Conservation (phyloP, 192 early-diverging fungal species). For the Backusella mclennaniae region DNA sequence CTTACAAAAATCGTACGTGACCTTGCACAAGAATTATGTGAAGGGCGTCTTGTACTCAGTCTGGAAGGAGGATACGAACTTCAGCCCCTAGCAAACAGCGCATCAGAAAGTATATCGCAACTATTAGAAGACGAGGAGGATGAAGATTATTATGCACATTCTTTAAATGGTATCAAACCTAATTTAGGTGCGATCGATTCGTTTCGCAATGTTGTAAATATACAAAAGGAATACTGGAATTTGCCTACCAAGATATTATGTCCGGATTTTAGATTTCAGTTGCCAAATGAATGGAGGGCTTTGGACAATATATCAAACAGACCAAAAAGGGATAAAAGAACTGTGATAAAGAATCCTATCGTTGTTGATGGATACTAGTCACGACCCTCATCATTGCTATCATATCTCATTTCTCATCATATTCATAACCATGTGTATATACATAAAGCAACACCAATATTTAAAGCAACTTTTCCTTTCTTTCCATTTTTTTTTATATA, state of each 20-base stretch:
- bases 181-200: conserved; percentile 43
- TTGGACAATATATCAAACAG: conserved; percentile 44
- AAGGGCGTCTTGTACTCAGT: conserved; percentile 62
- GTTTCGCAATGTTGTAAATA: conserved; percentile 35
- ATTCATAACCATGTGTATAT: not conserved
- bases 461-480: not conserved
- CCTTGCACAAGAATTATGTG: conserved; percentile 48
- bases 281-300: conserved; percentile 47
- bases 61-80: conserved; percentile 62
- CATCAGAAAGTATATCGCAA: conserved; percentile 42
- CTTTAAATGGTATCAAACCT: conserved; percentile 47
- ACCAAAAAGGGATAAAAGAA: conserved; percentile 38
- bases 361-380: conserved; percentile 31
- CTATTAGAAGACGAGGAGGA: conserved; percentile 37
- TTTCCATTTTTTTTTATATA: not conserved
- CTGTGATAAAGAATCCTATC: conserved; percentile 4
- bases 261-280: conserved; percentile 43
- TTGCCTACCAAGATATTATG: conserved; percentile 37
- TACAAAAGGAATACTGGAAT: conserved; percentile 50
- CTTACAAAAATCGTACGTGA: conserved; percentile 63
- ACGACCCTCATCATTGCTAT: not conserved
- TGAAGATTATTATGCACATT: conserved; percentile 36
- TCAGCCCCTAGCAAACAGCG: conserved; percentile 42
- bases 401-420: not conserved
- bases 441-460: too few relatives aligned